Percentiles rank a stretch among this genome's conserved stretches.
Evolutionary conservation across 495 filamentous ascomycete species (phyloP).

Genomic region (Xylaria bambusicola): DNA sequence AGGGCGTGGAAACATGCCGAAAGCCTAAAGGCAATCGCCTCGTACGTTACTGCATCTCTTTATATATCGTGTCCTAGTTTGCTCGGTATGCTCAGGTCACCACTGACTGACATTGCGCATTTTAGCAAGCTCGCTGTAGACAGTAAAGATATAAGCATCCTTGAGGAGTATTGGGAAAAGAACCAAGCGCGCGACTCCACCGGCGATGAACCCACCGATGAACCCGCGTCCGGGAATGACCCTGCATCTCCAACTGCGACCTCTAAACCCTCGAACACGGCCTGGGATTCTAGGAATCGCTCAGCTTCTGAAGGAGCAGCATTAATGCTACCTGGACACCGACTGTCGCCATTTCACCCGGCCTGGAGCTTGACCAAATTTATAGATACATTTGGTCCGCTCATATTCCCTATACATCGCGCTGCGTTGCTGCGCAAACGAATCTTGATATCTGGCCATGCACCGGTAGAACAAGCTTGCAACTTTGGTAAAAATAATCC

Average conservation of each 20-base stretch:
- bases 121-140: conserved; percentile 55
- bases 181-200: conserved; percentile 57
- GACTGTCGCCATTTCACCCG: conserved; percentile 77
- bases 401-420: conserved; percentile 87
- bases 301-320: conserved; percentile 63
- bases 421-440: conserved; percentile 87
- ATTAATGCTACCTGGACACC: conserved; percentile 66
- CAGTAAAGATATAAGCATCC: conserved; percentile 54
- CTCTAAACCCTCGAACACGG: conserved; percentile 27
- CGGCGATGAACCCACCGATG: conserved; percentile 41
- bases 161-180: conserved; percentile 80
- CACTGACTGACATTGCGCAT: conserved; percentile 34
- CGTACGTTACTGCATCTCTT: conserved; percentile 46
- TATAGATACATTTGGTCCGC: conserved; percentile 80
- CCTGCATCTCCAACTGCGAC: conserved; percentile 51
- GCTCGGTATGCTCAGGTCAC: neutral
- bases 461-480: conserved; percentile 82
- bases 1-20: conserved; percentile 87
- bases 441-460: conserved; percentile 79
- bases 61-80: neutral
- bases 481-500: conserved; percentile 70
- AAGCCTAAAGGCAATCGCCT: conserved; percentile 71
- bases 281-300: conserved; percentile 53
- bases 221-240: conserved; percentile 54
- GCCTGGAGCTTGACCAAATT: conserved; percentile 77